Base-by-base conservation (phyloP, 2,329 filamentous ascomycete species). In the Parascedosporium putredinis region DNA sequence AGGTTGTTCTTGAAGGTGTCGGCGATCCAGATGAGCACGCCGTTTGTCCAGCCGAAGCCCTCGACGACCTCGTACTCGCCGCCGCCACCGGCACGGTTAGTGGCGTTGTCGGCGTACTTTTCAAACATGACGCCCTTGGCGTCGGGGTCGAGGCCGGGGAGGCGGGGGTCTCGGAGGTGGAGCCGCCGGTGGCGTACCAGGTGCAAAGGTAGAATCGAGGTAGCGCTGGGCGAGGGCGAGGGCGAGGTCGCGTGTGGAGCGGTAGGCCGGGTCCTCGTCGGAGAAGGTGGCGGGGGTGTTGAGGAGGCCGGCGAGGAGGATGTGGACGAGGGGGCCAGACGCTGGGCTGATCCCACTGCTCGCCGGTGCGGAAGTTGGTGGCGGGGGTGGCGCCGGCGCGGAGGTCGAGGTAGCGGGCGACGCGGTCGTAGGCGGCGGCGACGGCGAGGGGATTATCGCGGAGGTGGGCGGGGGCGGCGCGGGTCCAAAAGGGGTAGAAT, bases 301-400 rank as follows among this genome's bases (percentile, higher is more conserved):
- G 49, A 79, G 69, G 5, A 85, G 69, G 5, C 78, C 79, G 34
- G 77, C 60, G 67, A 84, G 84, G 23, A 84, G 66, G 40, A 81
- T 70, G 62, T 85, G 78, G 67, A 80, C 76, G 46, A 83, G 70
- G 3, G 9, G 82, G 81, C 82, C 82, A 86, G 23, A 84, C 81
- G 56, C 80, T 84, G 0, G 81, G 81, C 60, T 83, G 74, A 50
- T 86, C 82, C 82, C 82, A 86, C 59, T 85, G 81, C 67, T 85
- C 75, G 12, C 75, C 76, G 0, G 80, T 78, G 43, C 62, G 57
- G 51, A 79, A 65, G 57, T 84, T 84, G 3, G 79, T 83, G 0
- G 81, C 77, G 2, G 80, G 71, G 42, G 84, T 76, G 31, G 74
- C 80, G 31, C 82, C 81, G 0, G 64, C 61, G 10, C 72, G 70